Conservation (phyloP, 495 filamentous ascomycete genomes). For the Annulohypoxylon moriforme region DNA sequence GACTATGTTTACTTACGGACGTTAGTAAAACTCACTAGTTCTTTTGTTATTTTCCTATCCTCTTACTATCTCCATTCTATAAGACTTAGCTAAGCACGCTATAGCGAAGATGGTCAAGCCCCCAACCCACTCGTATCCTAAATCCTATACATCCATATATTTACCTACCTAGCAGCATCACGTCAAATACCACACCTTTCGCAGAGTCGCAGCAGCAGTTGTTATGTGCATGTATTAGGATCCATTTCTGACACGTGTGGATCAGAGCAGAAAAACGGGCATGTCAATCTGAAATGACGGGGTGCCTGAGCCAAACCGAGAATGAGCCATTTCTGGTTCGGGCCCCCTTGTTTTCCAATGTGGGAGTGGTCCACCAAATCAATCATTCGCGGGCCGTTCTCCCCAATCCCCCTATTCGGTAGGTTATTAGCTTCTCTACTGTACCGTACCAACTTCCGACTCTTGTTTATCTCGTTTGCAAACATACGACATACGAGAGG, state of each 20-base stretch:
- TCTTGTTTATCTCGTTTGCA: conserved; percentile 13
- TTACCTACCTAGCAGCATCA: neutral
- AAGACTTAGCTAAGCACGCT: neutral
- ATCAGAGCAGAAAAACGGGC: conserved; percentile 36
- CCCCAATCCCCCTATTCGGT: conserved; percentile 42
- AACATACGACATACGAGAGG: neutral
- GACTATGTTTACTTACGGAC: conserved; percentile 6
- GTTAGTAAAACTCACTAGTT: conserved; percentile 2
- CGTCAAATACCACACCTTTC: neutral
- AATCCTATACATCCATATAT: neutral
- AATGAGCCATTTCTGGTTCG: conserved; percentile 29
- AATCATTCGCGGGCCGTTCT: conserved; percentile 41
- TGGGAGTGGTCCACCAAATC: conserved; percentile 39
- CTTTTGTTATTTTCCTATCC: neutral
- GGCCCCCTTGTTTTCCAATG: conserved; percentile 30
- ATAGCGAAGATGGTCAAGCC: neutral
- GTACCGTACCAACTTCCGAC: conserved; percentile 32
- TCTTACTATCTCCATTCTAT: neutral
- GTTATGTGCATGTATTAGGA: conserved; percentile 4
- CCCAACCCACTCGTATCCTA: neutral
- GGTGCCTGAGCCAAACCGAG: conserved; percentile 43
- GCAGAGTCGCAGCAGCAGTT: neutral
- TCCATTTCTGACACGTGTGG: conserved; percentile 43
- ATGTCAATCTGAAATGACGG: conserved; percentile 38
- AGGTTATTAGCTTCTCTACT: conserved; percentile 23